phyloP scores from a whole-genome alignment of 306 rosid genomes.

The Astragalus membranaceus region DNA sequence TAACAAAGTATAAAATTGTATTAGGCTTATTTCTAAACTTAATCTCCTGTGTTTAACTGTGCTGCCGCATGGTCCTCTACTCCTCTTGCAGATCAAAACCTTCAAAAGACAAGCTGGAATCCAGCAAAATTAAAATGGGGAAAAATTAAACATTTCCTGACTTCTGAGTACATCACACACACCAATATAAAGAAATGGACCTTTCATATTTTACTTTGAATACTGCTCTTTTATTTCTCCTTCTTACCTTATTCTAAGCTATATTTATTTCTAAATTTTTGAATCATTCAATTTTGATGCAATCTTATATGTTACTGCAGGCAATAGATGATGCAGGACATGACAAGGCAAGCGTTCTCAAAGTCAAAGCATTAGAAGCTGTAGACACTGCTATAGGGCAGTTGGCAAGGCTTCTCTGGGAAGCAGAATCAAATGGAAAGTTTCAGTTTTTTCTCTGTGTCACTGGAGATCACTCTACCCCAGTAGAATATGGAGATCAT shows the following conservation, averaged over 20 bases:
- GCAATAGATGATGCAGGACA: slow-evolving; percentile 98
- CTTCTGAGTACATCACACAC: not conserved
- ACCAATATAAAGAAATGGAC: not conserved
- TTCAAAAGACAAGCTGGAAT: not conserved
- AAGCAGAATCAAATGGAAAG: slow-evolving; percentile 56
- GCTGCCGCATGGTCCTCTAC: slow-evolving; percentile 5
- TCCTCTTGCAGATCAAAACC: not conserved
- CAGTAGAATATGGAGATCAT: slow-evolving; percentile 98
- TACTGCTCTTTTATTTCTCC: not conserved
- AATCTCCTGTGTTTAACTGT: not conserved
- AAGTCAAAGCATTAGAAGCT: slow-evolving; percentile 80
- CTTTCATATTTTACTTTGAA: not conserved
- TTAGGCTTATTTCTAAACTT: not conserved
- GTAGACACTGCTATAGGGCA: slow-evolving; percentile 84
- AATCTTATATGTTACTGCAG: slow-evolving; percentile 39
- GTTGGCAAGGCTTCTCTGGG: slow-evolving; percentile 84
- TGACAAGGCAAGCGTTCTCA: slow-evolving; percentile 77
- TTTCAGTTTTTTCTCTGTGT: slow-evolving; percentile 68
- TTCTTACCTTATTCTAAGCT: not conserved
- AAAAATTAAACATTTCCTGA: not conserved
- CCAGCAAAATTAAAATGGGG: not conserved
- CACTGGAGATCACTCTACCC: slow-evolving; percentile 94
- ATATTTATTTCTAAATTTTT: not conserved
- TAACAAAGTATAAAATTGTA: not conserved
- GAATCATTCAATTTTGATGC: not conserved